Base-by-base conservation (phyloP, 768 basidiomycete genomes). In the Plicaturopsis crispa region DNA sequence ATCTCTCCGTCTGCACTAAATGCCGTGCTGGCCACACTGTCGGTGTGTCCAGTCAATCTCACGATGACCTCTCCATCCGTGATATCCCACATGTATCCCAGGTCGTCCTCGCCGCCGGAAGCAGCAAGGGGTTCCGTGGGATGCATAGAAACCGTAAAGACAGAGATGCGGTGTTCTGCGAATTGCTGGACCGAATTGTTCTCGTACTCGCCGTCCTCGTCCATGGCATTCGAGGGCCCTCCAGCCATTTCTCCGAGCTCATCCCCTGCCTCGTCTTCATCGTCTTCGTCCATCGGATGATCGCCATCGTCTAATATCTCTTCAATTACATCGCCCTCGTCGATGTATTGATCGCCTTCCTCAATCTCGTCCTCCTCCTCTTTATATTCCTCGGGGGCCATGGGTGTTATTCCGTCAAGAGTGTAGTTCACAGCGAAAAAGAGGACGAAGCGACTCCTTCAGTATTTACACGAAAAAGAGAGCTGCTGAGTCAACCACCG, bases 21-120 rank as follows among this genome's bases (percentile, higher is more conserved):
- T 16, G 71, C 80, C 3, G 73, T 70, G 38, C 70, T 70, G 4
- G 80, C 80, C 33, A 99, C 90, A 45, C 89, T 92, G 55, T 99
- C 96, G 5, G 80, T 78, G 59, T 99, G 96, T 3, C 96, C 96
- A 0, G 85, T 84, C 36, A 99, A 70, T 61, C 81, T 86, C 36
- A 79, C 84, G 42, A 94, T 68, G 48, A 80, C 65, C 51, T 86
- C 80, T 11, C 90, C 89, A 31, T 81, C 78, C 2, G 78, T 80
- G 35, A 87, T 78, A 47, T 90, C 78, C 89, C 90, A 99, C 48
- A 99, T 75, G 62, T 88, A 98, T 24, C 88, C 96, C 0, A 87
- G 58, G 54, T 98, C 93, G 56, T 98, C 96, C 60, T 96, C 91
- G 14, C 91, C 96, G 19, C 96, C 96, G 1, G 92, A 91, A 16